Percentiles rank a stretch among this genome's conserved stretches.
Evolutionary conservation across 2,329 filamentous ascomycete genomes (phyloP).

Genomic region (Oidium heveae): DNA sequence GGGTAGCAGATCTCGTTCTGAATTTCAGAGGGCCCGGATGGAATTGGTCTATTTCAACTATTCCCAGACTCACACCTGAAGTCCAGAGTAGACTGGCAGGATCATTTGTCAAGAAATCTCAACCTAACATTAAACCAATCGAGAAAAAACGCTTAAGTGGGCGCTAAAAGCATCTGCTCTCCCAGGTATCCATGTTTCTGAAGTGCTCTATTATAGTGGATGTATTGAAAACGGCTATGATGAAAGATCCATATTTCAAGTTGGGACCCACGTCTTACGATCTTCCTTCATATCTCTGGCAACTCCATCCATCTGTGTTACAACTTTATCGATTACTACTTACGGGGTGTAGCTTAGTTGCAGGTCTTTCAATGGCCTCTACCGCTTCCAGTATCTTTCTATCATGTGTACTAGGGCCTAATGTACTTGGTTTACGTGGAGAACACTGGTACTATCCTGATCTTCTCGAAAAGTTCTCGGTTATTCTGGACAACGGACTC

Average conservation of each 20-base stretch:
- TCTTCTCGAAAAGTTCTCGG: constrained; percentile 24
- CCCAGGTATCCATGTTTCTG: constrained; percentile 21
- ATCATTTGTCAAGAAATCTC: no score
- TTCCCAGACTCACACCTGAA: constrained; percentile 22
- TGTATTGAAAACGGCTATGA: constrained; percentile 38
- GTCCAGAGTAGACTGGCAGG: constrained; percentile 17
- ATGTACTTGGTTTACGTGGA: constrained; percentile 26
- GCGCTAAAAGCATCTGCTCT: constrained; percentile 20
- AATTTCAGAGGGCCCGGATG: constrained; percentile 32
- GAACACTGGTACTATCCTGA: constrained; percentile 35
- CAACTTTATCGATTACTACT: constrained; percentile 30
- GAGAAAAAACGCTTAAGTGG: constrained; percentile 18
- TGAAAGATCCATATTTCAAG: constrained; percentile 57
- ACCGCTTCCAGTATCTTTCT: constrained; percentile 31
- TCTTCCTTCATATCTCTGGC: constrained; percentile 19
- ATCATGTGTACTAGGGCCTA: constrained; percentile 21
- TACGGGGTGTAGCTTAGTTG: constrained; percentile 28
- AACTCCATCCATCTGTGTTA: constrained; percentile 21
- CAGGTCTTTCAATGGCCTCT: constrained; percentile 35
- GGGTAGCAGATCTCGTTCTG: constrained; percentile 27
- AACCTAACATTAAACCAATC: constrained; percentile 16
- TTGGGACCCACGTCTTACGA: constrained; percentile 21
- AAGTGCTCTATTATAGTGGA: constrained; percentile 49
- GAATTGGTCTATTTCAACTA: constrained; percentile 26
- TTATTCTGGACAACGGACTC: constrained; percentile 43